Conservation (phyloP, 257 asterid species). For the Nicotiana noctiflora region DNA sequence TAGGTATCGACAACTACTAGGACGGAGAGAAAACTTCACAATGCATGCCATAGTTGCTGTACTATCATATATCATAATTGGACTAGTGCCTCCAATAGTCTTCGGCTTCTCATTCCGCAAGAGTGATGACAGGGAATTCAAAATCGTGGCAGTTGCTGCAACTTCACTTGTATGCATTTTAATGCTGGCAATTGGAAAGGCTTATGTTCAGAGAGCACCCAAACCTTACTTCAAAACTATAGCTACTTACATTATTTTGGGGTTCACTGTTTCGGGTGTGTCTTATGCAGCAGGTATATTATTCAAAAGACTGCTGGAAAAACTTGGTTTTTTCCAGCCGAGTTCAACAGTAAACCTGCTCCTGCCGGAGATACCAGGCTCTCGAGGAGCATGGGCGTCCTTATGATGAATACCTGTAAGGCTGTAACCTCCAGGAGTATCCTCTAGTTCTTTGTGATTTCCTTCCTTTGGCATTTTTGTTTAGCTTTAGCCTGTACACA, state of each 20-base stretch:
- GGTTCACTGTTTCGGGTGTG: constrained; percentile 52
- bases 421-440: not conserved
- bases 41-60: constrained; percentile 47
- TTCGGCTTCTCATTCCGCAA: constrained; percentile 63
- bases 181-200: constrained; percentile 36
- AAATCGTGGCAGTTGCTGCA: constrained; percentile 53
- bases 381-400: constrained; percentile 37
- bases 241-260: constrained; percentile 33
- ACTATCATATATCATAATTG: constrained; percentile 57
- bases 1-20: constrained; percentile 62
- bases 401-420: not conserved
- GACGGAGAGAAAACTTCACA: constrained; percentile 51
- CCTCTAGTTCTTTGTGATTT: not conserved
- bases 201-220: constrained; percentile 45
- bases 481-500: not conserved
- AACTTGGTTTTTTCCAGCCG: constrained; percentile 46
- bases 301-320: constrained; percentile 45
- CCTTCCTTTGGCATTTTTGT: not conserved
- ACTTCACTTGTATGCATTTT: constrained; percentile 56
- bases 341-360: constrained; percentile 22
- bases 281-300: constrained; percentile 55
- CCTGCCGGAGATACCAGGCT: constrained; percentile 16
- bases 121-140: constrained; percentile 55
- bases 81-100: constrained; percentile 51
- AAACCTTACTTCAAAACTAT: constrained; percentile 52